Base-by-base conservation (phyloP, 257 asterid species). In the Thymus mandschuricus region DNA sequence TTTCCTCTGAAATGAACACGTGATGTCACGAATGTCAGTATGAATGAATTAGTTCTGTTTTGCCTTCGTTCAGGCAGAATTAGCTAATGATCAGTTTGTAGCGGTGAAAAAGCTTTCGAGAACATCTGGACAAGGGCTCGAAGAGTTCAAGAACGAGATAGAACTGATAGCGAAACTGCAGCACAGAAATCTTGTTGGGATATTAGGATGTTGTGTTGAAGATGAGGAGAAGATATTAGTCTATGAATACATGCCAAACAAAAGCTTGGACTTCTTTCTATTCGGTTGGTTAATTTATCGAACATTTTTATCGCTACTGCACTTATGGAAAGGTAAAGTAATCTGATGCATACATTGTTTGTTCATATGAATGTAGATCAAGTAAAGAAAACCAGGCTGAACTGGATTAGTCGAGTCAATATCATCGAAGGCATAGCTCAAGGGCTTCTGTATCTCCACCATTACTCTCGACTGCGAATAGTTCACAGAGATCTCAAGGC, bases 161-260 rank as follows among this genome's bases (percentile, higher is more conserved):
- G 30, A 60, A 13, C 29, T 60, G 46, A 60, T 60, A 11, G 46
- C 65, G 29, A 60, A 60, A 13, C 46, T 60, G 6, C 65, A 60
- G 15, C 65, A 60, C 12, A 34, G 65, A 34, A 60, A 60, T 60
- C 65, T 60, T 34, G 65, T 60, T 1, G 46, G 65, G 46, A 78
- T 73, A 30, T 64, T 73, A 34, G 65, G 65, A 6, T 60, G 29
- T 6, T 60, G 65, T 29, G 7, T 11, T 1, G 65, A 60, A 13
- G 6, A 34, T 35, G 30, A 60, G 4, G 64, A 58, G 46, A 60
- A 60, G 3, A 60, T 60, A 34, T n/a, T 60, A 34, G 65, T 60
- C 29, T 60, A 60, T 1, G 65, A 60, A 60, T 60, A 60, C 46
- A 60, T 60, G 65, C 65, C 46, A 6, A 60, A 60, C 11, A 34